A percentile compares a stretch with the other conserved stretches of the same genome.
These are phyloP conservation scores for Moniliella sp. DNA, from an alignment of 1,284 basidiomycete species.

Conservation along the genomic window DNA sequence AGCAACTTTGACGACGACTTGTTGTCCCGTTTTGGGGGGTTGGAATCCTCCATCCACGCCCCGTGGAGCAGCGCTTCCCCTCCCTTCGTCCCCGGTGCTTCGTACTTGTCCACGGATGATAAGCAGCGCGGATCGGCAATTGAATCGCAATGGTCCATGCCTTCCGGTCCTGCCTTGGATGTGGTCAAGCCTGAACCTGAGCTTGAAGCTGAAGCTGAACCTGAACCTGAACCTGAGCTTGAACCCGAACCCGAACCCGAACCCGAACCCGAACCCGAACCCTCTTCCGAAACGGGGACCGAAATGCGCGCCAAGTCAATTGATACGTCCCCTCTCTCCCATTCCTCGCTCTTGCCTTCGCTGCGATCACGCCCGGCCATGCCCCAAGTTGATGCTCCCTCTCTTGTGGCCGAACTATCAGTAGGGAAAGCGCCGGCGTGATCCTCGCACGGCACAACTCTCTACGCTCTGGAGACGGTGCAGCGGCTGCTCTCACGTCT, in stretches of 20 bases:
- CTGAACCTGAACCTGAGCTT: too few relatives aligned
- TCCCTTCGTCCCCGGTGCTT: too few relatives aligned
- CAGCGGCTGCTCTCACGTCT: slow-evolving; percentile 49
- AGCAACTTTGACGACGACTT: not conserved
- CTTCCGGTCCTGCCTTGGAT: too few relatives aligned
- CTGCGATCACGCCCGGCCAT: not conserved
- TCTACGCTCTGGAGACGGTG: slow-evolving; percentile 52
- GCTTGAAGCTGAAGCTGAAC: too few relatives aligned
- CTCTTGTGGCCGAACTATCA: not conserved
- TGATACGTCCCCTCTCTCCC: not conserved
- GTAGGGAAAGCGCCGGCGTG: slow-evolving; percentile 2
- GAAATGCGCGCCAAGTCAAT: not conserved
- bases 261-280: too few relatives aligned
- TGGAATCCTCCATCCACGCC: not conserved
- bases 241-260: too few relatives aligned
- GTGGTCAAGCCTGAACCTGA: too few relatives aligned
- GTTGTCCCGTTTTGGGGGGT: not conserved
- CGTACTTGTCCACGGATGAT: too few relatives aligned
- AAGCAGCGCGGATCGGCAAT: too few relatives aligned
- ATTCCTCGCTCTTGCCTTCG: not conserved
- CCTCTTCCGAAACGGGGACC: too few relatives aligned
- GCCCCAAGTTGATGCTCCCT: too few relatives aligned
- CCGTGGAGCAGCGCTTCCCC: not conserved
- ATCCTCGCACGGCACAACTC: slow-evolving; percentile 35
- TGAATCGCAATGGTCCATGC: too few relatives aligned